Percentiles rank a stretch among this genome's conserved stretches.
Evolutionary conservation across 169 alveolate genomes (phyloP).

Genomic region (Plasmodium berghei): DNA sequence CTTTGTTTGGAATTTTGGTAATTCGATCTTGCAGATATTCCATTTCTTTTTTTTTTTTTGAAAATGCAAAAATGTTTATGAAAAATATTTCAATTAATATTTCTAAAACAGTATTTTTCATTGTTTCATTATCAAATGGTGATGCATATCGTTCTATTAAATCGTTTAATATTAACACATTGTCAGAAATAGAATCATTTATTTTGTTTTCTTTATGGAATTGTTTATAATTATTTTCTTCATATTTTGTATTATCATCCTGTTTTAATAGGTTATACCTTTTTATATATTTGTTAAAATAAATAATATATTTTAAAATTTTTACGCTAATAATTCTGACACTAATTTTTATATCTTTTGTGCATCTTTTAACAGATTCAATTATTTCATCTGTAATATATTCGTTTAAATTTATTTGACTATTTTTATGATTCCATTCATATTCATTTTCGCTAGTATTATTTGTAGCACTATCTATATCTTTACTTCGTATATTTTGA

Average conservation of each 20-base stretch:
- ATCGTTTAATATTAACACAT: constrained; percentile 40
- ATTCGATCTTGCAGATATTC: background rate
- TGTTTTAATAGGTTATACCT: constrained; percentile 1
- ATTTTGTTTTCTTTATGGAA: background rate
- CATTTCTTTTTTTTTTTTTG: background rate
- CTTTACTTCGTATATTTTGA: background rate
- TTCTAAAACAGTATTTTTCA: constrained; percentile 55
- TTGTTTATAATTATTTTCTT: background rate
- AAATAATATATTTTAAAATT: constrained; percentile 63
- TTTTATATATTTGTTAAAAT: constrained; percentile 54
- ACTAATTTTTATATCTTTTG: constrained; percentile 72
- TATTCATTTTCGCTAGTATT: background rate
- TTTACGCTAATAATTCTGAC: constrained; percentile 60
- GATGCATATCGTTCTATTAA: constrained; percentile 67
- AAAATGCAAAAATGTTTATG: constrained; percentile 38
- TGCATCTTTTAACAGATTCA: constrained; percentile 54
- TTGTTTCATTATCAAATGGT: constrained; percentile 57
- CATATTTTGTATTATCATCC: background rate
- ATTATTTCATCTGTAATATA: constrained; percentile 51
- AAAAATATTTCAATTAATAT: constrained; percentile 57
- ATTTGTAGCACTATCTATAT: background rate
- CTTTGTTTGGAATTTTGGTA: background rate
- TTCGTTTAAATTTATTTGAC: constrained; percentile 32
- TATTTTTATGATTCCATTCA: background rate
- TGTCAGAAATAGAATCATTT: constrained; percentile 15